phyloP scores from a whole-genome alignment of 345 rosid genomes.

The Murraya paniculata region DNA sequence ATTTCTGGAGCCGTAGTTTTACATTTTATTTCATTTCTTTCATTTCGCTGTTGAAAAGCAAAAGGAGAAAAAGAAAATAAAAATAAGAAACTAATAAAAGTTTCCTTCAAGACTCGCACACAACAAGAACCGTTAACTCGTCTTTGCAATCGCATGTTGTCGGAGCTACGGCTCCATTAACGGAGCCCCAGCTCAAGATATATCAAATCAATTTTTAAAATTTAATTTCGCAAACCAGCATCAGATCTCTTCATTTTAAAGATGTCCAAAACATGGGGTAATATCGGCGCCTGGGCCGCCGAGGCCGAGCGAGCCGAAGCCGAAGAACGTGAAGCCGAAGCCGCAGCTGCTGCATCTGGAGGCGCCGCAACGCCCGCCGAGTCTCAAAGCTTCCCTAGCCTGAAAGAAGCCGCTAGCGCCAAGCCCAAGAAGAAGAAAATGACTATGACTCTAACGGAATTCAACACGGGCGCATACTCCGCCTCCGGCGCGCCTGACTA shows the following conservation, averaged over 20 bases:
- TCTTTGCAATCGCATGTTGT: constrained; percentile 40
- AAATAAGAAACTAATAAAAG: not conserved
- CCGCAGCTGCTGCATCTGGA: constrained; percentile 31
- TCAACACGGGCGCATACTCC: constrained; percentile 30
- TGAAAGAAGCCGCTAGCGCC: constrained; percentile 58
- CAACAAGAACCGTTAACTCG: not conserved
- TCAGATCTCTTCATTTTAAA: constrained; percentile 17
- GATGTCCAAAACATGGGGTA: constrained; percentile 78
- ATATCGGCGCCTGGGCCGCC: constrained; percentile 92
- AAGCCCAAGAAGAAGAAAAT: constrained; percentile 87
- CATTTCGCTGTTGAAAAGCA: not conserved
- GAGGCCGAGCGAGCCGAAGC: constrained; percentile 84
- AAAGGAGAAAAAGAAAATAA: not conserved
- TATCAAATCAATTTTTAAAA: not conserved
- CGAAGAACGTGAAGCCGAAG: constrained; percentile 44
- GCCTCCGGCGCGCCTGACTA: constrained; percentile 11
- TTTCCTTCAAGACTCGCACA: not conserved
- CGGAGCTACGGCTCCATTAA: constrained; percentile 66
- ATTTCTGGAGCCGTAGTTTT: too few relatives aligned
- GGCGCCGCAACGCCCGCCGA: constrained; percentile 23
- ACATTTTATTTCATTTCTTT: not conserved
- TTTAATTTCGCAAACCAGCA: not conserved
- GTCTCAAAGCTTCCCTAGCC: constrained; percentile 73
- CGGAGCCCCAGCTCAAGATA: constrained; percentile 40
- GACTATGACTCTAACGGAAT: constrained; percentile 68